Conservation (phyloP, 2,329 filamentous ascomycete species). For the Ustilaginoidea virens region DNA sequence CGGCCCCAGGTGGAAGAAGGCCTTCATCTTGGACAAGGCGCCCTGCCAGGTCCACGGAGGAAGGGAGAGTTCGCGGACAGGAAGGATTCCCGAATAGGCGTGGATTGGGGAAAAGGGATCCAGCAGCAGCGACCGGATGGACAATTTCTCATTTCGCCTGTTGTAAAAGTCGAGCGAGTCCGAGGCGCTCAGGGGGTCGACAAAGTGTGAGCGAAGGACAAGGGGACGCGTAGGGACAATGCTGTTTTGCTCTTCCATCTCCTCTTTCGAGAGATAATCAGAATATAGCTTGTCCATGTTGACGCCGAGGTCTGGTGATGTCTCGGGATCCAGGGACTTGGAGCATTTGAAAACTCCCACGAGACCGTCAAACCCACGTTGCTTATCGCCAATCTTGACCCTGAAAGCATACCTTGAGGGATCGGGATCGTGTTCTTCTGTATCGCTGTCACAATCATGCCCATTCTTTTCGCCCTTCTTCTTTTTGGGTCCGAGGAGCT, state of each 20-base stretch:
- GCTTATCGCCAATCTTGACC: constrained; percentile 20
- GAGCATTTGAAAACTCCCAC: constrained; percentile 21
- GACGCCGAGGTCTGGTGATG: too few species aligned
- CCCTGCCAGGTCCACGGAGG: constrained; percentile 21
- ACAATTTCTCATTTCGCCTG: constrained; percentile 6
- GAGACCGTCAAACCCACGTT: constrained; percentile 20
- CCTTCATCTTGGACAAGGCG: constrained; percentile 21
- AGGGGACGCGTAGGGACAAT: constrained; percentile 4
- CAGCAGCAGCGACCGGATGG: constrained; percentile 16
- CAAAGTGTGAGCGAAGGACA: constrained; percentile 11
- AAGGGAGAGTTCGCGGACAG: constrained; percentile 12
- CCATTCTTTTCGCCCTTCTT: too few species aligned
- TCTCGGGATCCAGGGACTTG: constrained; percentile 9
- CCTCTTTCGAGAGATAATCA: too few species aligned
- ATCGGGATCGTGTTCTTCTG: too few species aligned
- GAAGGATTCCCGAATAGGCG: constrained; percentile 18
- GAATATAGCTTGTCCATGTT: constrained; percentile 16
- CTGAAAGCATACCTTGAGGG: constrained; percentile 16
- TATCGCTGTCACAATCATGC: too few species aligned
- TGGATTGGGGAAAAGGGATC: constrained; percentile 23
- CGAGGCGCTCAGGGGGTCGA: constrained; percentile 6
- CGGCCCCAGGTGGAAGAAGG: constrained; percentile 24
- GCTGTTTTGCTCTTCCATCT: too few species aligned
- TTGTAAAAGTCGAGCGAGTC: constrained; percentile 1
- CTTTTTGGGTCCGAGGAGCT: too few species aligned